A percentile compares a stretch with the other conserved stretches of the same genome.
phyloP scores from a whole-genome alignment of 202 grass and related monocot genomes.

The Dendrocalamus latiflorus region DNA sequence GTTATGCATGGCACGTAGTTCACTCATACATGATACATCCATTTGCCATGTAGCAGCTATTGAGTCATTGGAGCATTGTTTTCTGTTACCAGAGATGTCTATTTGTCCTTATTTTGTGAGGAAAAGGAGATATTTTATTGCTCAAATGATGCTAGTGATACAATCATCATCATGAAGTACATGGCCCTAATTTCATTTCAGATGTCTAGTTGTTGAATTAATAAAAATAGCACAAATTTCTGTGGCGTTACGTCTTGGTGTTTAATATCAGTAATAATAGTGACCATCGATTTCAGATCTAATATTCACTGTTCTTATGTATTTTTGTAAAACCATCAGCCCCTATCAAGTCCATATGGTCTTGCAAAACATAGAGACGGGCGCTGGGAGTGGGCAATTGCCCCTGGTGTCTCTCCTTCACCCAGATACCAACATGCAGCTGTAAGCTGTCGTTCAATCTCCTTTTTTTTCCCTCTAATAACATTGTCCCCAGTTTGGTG shows the following conservation, averaged over 20 bases:
- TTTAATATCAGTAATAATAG: not conserved
- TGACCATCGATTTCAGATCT: not conserved
- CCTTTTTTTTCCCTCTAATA: not conserved
- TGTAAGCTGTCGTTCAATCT: constrained; percentile 46
- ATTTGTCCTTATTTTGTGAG: not conserved
- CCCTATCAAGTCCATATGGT: constrained; percentile 91
- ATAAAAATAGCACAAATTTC: not conserved
- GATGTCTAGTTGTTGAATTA: constrained; percentile 18
- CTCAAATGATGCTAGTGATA: not conserved
- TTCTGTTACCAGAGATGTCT: constrained; percentile 4
- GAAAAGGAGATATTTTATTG: not conserved
- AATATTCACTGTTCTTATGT: not conserved
- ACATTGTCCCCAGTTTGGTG: not conserved
- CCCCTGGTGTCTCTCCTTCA: constrained; percentile 97
- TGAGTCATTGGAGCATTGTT: not conserved
- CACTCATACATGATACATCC: not conserved
- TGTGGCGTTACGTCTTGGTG: not conserved
- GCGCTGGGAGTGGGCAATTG: constrained; percentile 98
- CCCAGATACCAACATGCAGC: constrained; percentile 99
- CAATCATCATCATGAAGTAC: not conserved
- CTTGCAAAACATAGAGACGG: constrained; percentile 99
- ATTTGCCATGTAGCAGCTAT: not conserved
- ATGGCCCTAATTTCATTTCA: not conserved
- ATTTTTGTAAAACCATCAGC: constrained; percentile 42
- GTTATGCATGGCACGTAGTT: not conserved